phyloP scores from a whole-genome alignment of 306 rosid species.

The Dryas octopetala region DNA sequence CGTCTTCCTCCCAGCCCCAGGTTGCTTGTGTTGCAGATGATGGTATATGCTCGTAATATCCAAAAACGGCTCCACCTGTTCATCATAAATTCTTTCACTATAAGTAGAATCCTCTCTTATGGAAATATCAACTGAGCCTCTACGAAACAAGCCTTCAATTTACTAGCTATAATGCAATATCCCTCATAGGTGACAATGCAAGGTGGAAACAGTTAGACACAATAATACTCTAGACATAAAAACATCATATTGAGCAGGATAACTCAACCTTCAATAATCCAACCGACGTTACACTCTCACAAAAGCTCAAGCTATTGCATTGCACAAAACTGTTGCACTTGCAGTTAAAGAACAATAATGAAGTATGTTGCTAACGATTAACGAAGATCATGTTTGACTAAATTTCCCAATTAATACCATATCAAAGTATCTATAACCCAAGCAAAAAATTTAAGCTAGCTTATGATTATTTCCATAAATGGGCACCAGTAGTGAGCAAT shows the following conservation, averaged over 20 bases:
- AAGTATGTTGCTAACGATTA: too few relatives aligned
- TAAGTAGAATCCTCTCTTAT: not conserved
- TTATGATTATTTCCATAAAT: not conserved
- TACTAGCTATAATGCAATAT: not conserved
- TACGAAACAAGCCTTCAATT: not conserved
- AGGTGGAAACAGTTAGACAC: not conserved
- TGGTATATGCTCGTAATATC: constrained; percentile 66
- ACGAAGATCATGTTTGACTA: not conserved
- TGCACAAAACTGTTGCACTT: not conserved
- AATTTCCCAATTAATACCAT: not conserved
- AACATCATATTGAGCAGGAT: not conserved
- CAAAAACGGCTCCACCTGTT: constrained; percentile 81
- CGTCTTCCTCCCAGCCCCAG: constrained; percentile 57
- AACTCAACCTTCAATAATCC: not conserved
- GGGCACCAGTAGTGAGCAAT: not conserved
- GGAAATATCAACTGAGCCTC: not conserved
- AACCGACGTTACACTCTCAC: not conserved
- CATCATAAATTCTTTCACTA: not conserved
- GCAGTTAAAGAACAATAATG: too few relatives aligned
- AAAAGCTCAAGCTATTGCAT: not conserved
- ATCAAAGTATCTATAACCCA: not conserved
- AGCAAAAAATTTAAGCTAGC: not conserved
- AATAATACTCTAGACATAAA: not conserved
- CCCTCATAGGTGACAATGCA: not conserved
- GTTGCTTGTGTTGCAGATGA: constrained; percentile 59